phyloP scores from a whole-genome alignment of 2,329 filamentous ascomycete genomes.

The Xylaria sp. region DNA sequence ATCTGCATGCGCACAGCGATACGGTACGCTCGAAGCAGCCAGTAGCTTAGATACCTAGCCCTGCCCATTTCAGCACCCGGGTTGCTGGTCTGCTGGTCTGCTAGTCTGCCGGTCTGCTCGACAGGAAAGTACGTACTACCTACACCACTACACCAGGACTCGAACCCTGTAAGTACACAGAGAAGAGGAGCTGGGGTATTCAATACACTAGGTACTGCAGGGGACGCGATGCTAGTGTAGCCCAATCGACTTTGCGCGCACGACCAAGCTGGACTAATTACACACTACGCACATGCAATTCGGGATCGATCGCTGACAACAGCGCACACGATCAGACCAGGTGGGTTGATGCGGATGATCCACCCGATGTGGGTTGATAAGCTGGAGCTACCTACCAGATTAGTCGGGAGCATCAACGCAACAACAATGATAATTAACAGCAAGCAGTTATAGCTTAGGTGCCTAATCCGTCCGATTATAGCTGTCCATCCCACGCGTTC shows the following conservation, averaged over 20 bases:
- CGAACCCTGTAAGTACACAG: not conserved
- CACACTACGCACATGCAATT: conserved; percentile 7
- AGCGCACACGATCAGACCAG: conserved; percentile 17
- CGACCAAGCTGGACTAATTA: not conserved
- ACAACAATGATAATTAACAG: not conserved
- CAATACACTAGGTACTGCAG: conserved; percentile 12
- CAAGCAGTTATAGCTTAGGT: too few species aligned
- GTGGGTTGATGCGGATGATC: conserved; percentile 19
- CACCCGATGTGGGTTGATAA: conserved; percentile 16
- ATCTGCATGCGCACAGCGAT: too few species aligned
- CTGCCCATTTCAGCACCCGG: too few species aligned
- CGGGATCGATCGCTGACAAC: conserved; percentile 6
- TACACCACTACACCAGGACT: too few species aligned
- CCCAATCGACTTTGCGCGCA: not conserved
- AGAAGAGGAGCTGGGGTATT: not conserved
- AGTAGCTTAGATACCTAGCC: too few species aligned
- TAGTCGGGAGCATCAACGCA: not conserved
- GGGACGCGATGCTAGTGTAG: not conserved
- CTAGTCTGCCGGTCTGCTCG: too few species aligned
- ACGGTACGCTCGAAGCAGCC: too few species aligned
- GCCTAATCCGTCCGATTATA: not conserved
- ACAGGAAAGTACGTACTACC: too few species aligned
- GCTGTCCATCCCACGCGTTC: not conserved
- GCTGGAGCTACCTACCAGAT: not conserved
- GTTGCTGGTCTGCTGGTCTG: too few species aligned